phyloP scores from a whole-genome alignment of 805 yeast species.

The Myxozyma neotropica region DNA sequence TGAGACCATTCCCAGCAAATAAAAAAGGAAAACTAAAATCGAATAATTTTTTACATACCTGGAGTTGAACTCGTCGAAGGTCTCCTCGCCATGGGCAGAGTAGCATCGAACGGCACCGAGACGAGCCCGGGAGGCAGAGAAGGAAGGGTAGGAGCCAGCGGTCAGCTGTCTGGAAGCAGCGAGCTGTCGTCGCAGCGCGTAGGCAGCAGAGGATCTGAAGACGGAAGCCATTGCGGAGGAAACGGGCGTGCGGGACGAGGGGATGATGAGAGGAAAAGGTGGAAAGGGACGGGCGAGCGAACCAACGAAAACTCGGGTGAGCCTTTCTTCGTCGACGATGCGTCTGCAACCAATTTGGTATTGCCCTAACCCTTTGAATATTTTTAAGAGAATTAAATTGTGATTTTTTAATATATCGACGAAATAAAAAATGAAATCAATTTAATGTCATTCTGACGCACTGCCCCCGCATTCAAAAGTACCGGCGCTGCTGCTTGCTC shows the following conservation, averaged over 20 bases:
- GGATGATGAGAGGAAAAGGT: background rate
- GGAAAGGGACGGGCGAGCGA: background rate
- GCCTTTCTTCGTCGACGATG: slow-evolving; percentile 12
- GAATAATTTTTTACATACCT: slow-evolving; percentile 50
- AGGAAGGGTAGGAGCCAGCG: slow-evolving; percentile 6
- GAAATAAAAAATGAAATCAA: too few relatives aligned
- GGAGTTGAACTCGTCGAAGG: slow-evolving; percentile 90
- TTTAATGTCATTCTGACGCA: too few relatives aligned
- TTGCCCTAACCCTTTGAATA: too few relatives aligned
- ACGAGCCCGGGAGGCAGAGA: slow-evolving; percentile 30
- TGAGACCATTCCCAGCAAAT: background rate
- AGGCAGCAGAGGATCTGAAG: slow-evolving; percentile 19
- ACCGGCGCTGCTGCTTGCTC: too few relatives aligned
- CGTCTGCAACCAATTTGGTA: too few relatives aligned
- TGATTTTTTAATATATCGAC: too few relatives aligned
- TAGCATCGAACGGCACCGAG: slow-evolving; percentile 57
- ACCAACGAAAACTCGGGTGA: slow-evolving; percentile 11
- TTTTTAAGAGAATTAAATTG: too few relatives aligned
- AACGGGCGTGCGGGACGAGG: background rate
- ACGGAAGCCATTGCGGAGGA: slow-evolving; percentile 19
- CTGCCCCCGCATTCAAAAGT: too few relatives aligned
- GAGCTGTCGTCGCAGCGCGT: slow-evolving; percentile 13
- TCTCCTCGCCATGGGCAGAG: slow-evolving; percentile 83
- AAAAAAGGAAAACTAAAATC: slow-evolving; percentile 10
- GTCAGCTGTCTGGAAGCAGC: background rate